Base-by-base conservation (phyloP, 352 stramenopile genomes). In the Thraustotheca clavata region DNA sequence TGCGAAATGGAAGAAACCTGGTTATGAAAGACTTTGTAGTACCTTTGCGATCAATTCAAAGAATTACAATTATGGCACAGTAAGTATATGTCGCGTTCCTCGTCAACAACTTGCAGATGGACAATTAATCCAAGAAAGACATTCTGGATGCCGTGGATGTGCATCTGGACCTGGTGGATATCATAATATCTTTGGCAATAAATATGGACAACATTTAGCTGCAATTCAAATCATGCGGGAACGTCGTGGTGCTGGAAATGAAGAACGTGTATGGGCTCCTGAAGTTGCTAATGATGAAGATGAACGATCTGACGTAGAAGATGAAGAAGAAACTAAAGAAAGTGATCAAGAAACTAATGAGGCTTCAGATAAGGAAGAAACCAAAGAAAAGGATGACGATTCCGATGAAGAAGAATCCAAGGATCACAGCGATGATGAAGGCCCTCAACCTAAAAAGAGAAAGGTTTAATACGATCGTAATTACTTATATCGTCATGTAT, bases 121-220 rank as follows among this genome's bases (percentile, higher is more conserved):
- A 48, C 81, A 96, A 52, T 73, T 89, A 34, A 73, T 97, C 47
- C 87, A 96, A 68, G 88, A 96, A 62, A 91, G 95, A 18, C 97
- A 96, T 65, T 98, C 94, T 31, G 97, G 97, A n/a, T 99, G 97
- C 74, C 74, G 89, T 26, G 97, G 97, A 9, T 99, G 97, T 70
- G 94, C 96, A 0, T 98, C 88, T 0, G 96, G 96, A 0, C 83
- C 88, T 0, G 94, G 89, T 20, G 90, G 90, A 4, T 90, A 86
- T 67, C 80, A 93, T 59, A 99, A 99, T 79, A 98, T 99, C 68
- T 99, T 99, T 74, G 96, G 96, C 41, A 99, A 99, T 75, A 99
- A 99, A 74, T 99, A 99, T 75, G 97, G 96, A 2, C 96, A 99
- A 83, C 93, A 98, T 72, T 80, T 99, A 32, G 97, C 96, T 0